Base-by-base conservation (phyloP, 257 asterid species). In the Gentiana straminea region DNA sequence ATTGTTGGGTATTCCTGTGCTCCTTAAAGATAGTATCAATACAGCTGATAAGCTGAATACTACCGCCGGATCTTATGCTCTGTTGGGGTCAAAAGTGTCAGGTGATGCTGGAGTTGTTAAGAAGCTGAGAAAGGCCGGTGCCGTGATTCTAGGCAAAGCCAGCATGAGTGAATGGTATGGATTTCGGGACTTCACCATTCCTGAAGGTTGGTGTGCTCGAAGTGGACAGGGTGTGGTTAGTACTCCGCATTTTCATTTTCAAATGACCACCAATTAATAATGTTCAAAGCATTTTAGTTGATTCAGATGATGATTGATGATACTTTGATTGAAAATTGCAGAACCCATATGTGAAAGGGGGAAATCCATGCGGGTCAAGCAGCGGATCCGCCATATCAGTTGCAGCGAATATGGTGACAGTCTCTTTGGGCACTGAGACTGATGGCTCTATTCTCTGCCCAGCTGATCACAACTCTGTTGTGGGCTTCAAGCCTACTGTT, bases 181-280 rank as follows among this genome's bases (percentile, higher is more conserved):
- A 10, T 69, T 82, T 52, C 84, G 94, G 55, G 77, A 84, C 39
- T 4, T 3, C 0, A 54, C 61, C 46, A 58, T 72, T n/a, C 86
- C 86, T 15, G 52, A 60, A n/a, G 95, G 95, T 5, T 86, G 95
- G 95, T 79, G 86, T 53, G 90, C 86, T 48, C 71, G 94, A 76
- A 59, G 63, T 49, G 91, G 90, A 11, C 88, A 79, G 64, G 86
- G 75, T 3, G 61, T 70, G 87, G 94, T 86, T 35, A 63, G 94
- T 80, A n/a, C 2, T 12, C 15, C 43, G 55, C 2, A 53, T 5
- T 4, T 33, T 5, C 39, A 51, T 51, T 35, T 7, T 8, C 45
- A 24, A 24, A 24, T 24, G 24, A 39, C 45, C 45, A 5, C 45
- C 44, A 39, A 1, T 39, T 24, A 24, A 24, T 24, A 24, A 24